A percentile compares a stretch with the other conserved stretches of the same genome.
phyloP scores from a whole-genome alignment of 805 yeast species.

The Metschnikowia hibisci region DNA sequence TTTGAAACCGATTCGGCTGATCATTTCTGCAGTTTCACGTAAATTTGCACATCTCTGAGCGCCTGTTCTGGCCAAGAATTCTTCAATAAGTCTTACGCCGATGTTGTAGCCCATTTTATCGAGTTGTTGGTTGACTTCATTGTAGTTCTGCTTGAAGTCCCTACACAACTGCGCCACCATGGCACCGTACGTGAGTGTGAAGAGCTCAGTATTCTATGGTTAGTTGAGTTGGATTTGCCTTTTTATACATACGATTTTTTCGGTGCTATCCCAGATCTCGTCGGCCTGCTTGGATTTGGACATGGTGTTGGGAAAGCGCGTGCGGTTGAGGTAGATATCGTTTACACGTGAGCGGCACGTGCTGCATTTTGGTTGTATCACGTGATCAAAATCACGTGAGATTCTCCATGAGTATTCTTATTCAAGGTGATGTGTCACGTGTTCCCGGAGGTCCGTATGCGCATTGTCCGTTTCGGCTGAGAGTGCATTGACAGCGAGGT shows the following conservation, averaged over 20 bases:
- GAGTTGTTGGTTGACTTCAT: conserved; percentile 75
- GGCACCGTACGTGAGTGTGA: conserved; percentile 93
- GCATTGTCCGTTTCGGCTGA: no score
- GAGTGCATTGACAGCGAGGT: no score
- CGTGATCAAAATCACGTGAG: no score
- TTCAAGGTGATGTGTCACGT: no score
- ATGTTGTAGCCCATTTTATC: conserved; percentile 95
- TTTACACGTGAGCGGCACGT: neutral
- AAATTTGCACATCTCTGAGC: conserved; percentile 75
- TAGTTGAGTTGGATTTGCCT: conserved; percentile 5
- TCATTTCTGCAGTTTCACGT: conserved; percentile 82
- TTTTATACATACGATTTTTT: conserved; percentile 62
- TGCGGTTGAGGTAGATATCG: neutral
- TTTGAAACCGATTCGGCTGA: conserved; percentile 85
- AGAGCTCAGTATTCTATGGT: conserved; percentile 76
- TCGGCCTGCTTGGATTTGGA: conserved; percentile 50
- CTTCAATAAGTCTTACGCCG: conserved; percentile 88
- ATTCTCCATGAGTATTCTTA: no score
- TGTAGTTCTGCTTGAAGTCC: conserved; percentile 73
- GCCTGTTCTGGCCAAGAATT: conserved; percentile 85
- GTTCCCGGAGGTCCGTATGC: no score
- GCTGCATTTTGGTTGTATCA: no score
- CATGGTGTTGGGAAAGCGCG: conserved; percentile 8
- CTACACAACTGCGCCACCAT: conserved; percentile 87
- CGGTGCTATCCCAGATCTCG: conserved; percentile 88